Evolutionary conservation across 1,139 yeast species (phyloP).

Genomic region (Saccharomyces hybrid): DNA sequence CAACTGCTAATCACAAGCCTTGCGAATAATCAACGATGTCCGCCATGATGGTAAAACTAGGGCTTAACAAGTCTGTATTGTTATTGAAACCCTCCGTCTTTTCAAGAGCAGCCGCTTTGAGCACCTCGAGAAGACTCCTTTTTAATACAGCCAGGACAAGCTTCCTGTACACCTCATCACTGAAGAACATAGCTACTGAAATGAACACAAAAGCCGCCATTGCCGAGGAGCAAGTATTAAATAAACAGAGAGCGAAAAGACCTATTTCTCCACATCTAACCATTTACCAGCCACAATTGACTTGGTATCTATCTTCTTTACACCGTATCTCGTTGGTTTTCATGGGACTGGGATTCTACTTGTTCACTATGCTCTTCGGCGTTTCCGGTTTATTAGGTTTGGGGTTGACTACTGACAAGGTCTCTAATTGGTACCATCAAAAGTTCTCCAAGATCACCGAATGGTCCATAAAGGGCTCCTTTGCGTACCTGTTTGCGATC

Average conservation of each 20-base stretch:
- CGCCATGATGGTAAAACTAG: neutral
- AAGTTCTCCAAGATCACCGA: slow-evolving; percentile 56
- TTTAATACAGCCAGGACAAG: neutral
- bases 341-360: slow-evolving; percentile 71
- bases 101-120: neutral
- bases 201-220: neutral
- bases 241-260: slow-evolving; percentile 76
- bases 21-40: neutral
- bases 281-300: slow-evolving; percentile 81
- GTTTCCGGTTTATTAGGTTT: slow-evolving; percentile 55
- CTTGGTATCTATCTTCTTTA: slow-evolving; percentile 63
- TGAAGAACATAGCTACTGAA: neutral
- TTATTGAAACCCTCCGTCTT: neutral
- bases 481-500: slow-evolving; percentile 76
- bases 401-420: slow-evolving; percentile 52
- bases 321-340: slow-evolving; percentile 86
- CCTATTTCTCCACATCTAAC: slow-evolving; percentile 83
- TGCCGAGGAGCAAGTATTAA: slow-evolving; percentile 57
- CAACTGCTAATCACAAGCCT: neutral
- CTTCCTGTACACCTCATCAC: neutral
- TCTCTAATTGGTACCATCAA: slow-evolving; percentile 42
- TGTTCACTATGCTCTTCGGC: slow-evolving; percentile 67
- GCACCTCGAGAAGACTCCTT: neutral
- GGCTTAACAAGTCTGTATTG: neutral
- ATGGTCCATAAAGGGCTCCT: slow-evolving; percentile 53